Percentiles rank a stretch among this genome's conserved stretches.
Evolutionary conservation across 257 asterid species (phyloP).

Genomic region (Coffea eugenioides): DNA sequence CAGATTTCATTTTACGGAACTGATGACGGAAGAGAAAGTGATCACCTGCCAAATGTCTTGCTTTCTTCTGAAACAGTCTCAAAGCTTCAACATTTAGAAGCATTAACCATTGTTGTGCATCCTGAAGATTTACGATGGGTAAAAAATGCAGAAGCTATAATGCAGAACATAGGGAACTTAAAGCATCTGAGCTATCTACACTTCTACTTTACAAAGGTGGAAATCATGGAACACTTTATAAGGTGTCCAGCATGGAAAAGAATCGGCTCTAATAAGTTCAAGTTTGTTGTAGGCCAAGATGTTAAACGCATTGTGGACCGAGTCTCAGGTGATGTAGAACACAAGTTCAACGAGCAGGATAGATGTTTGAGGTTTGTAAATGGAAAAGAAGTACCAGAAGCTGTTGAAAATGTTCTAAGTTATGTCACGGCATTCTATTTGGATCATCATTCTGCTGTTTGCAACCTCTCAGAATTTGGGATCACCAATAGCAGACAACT

Average conservation of each 20-base stretch:
- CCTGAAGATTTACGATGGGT: constrained; percentile 33
- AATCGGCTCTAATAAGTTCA: constrained; percentile 9
- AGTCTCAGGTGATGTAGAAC: constrained; percentile 25
- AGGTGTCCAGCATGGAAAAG: constrained; percentile 17
- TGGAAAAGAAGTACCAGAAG: constrained; percentile 8
- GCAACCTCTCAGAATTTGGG: constrained; percentile 21
- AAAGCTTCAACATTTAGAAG: constrained; percentile 19
- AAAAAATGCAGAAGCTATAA: constrained; percentile 7
- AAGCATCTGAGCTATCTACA: constrained; percentile 18
- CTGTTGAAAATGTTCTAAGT: constrained; percentile 7
- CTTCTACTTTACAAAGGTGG: constrained; percentile 31
- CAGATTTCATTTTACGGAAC: constrained; percentile 32
- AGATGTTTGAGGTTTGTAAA: constrained; percentile 28
- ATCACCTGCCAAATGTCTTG: constrained; percentile 10
- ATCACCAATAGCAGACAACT: constrained; percentile 3
- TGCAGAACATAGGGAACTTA: constrained; percentile 10
- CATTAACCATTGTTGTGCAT: constrained; percentile 29
- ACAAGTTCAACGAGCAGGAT: constrained; percentile 15
- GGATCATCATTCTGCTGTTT: constrained; percentile 26
- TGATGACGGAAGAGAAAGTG: constrained; percentile 25
- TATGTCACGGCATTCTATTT: constrained; percentile 27
- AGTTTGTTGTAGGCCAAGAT: constrained; percentile 27
- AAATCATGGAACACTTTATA: constrained; percentile 15
- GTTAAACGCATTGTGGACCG: constrained; percentile 29
- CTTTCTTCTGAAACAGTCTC: constrained; percentile 22